A percentile compares a stretch with the other conserved stretches of the same genome.
These are phyloP conservation scores for Syzygium syzygioides DNA, from an alignment of 441 rosid species.

Conservation along the genomic window DNA sequence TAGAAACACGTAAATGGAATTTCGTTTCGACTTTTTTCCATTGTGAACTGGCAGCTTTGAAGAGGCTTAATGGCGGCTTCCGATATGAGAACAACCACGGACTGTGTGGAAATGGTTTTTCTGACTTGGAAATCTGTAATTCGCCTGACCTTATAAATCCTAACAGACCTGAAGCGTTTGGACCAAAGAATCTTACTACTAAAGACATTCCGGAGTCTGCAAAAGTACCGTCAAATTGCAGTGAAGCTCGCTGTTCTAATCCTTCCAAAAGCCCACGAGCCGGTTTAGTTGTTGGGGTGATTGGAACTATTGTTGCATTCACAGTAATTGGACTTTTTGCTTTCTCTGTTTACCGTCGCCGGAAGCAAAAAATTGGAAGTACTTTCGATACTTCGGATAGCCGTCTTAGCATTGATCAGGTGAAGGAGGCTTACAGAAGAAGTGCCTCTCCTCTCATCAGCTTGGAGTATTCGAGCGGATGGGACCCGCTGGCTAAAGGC, in stretches of 20 bases:
- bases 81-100: neutral
- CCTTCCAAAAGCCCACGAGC: neutral
- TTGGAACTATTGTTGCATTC: neutral
- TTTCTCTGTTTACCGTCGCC: neutral
- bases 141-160: neutral
- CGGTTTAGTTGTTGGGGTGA: neutral
- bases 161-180: neutral
- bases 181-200: neutral
- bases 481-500: neutral
- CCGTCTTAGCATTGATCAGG: conserved; percentile 2
- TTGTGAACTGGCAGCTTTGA: neutral
- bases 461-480: neutral
- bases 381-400: neutral
- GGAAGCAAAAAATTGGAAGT: neutral
- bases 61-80: neutral
- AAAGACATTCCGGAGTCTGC: neutral
- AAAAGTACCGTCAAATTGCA: neutral
- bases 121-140: neutral
- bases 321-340: neutral
- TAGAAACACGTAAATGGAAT: neutral
- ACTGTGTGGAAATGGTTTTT: neutral
- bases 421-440: conserved; percentile 1
- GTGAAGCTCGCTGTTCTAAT: neutral
- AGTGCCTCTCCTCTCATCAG: conserved; percentile 1
- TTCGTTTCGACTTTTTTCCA: neutral